Evolutionary conservation across 2,329 filamentous ascomycete genomes (phyloP).

Genomic region (Fusarium guadeloupense): DNA sequence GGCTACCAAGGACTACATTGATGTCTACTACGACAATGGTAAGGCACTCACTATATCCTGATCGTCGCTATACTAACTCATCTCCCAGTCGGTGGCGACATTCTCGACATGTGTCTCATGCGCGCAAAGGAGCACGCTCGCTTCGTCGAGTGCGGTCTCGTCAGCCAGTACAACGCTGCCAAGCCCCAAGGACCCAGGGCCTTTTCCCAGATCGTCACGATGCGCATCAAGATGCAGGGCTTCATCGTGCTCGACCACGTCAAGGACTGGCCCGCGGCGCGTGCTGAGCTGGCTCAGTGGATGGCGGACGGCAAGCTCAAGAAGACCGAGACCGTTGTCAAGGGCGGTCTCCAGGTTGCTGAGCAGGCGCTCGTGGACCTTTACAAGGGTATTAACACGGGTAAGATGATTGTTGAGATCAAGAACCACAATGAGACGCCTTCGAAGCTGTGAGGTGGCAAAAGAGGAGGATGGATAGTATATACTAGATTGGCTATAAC

Average conservation of each 20-base stretch:
- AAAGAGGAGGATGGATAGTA: background rate
- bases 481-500: conserved; percentile 2
- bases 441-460: conserved; percentile 41
- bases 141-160: conserved; percentile 77
- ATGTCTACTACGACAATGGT: conserved; percentile 77
- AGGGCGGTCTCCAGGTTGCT: conserved; percentile 71
- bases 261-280: conserved; percentile 66
- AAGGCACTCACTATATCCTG: background rate
- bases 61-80: conserved; percentile 1
- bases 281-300: conserved; percentile 73
- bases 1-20: conserved; percentile 67
- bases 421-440: conserved; percentile 46
- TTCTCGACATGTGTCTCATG: conserved; percentile 71
- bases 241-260: conserved; percentile 79
- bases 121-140: conserved; percentile 70
- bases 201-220: conserved; percentile 62
- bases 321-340: conserved; percentile 75
- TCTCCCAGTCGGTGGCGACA: conserved; percentile 71
- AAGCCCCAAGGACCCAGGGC: conserved; percentile 65
- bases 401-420: conserved; percentile 57
- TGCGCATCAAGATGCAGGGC: conserved; percentile 71
- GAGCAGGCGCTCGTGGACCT: conserved; percentile 71
- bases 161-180: conserved; percentile 73
- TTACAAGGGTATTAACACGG: conserved; percentile 76
- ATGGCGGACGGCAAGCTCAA: conserved; percentile 76